A percentile compares a stretch with the other conserved stretches of the same genome.
Evolutionary conservation across 768 basidiomycete genomes (phyloP).

Genomic region (Lyophyllum decastes): DNA sequence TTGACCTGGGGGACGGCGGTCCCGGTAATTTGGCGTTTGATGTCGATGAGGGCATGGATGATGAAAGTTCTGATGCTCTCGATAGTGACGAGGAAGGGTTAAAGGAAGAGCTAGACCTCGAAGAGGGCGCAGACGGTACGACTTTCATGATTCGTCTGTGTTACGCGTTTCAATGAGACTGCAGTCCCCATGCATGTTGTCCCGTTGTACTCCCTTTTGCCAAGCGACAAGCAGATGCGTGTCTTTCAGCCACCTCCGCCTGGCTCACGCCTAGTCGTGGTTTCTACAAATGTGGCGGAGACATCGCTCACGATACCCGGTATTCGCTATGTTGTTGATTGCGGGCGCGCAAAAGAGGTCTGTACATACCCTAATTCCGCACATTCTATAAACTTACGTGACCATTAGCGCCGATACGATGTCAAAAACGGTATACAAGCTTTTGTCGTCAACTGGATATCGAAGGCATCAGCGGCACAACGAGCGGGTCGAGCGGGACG

Average conservation of each 20-base stretch:
- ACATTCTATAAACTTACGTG: not conserved
- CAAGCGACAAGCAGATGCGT: constrained; percentile 93
- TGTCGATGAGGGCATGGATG: constrained; percentile 59
- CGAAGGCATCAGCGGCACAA: constrained; percentile 93
- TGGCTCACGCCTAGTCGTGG: constrained; percentile 84
- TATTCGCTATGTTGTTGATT: constrained; percentile 97
- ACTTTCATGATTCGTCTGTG: constrained; percentile 14
- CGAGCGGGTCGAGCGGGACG: constrained; percentile 96
- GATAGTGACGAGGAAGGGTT: constrained; percentile 69
- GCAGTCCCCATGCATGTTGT: constrained; percentile 92
- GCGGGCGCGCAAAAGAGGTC: constrained; percentile 94
- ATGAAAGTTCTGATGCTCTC: constrained; percentile 73
- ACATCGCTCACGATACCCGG: constrained; percentile 97
- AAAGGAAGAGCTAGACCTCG: constrained; percentile 57
- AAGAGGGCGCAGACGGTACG: constrained; percentile 66
- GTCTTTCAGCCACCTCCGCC: constrained; percentile 87
- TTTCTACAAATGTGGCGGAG: constrained; percentile 96
- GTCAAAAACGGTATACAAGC: constrained; percentile 80
- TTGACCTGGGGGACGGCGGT: constrained; percentile 59
- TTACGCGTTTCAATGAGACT: not conserved
- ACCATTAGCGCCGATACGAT: constrained; percentile 78
- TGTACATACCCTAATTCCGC: not conserved
- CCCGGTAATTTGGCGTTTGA: constrained; percentile 65
- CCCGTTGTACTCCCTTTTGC: constrained; percentile 88
- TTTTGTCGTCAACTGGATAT: constrained; percentile 91